A percentile compares a stretch with the other conserved stretches of the same genome.
phyloP scores from a whole-genome alignment of 208 protist species.

The Leishmania martiniquensis region DNA sequence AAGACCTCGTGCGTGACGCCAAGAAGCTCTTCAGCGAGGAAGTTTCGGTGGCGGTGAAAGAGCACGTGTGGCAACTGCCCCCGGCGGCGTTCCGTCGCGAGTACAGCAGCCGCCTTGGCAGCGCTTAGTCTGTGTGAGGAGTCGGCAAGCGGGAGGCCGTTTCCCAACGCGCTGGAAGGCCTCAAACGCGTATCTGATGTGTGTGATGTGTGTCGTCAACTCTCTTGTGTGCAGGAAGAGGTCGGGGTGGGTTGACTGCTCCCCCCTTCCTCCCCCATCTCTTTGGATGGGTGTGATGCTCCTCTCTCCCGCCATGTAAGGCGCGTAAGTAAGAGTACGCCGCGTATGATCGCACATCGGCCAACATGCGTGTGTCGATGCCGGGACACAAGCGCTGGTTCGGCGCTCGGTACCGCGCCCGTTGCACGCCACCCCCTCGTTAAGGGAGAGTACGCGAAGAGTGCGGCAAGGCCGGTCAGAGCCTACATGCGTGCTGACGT shows the following conservation, averaged over 20 bases:
- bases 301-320: constrained; percentile 4
- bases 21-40: constrained; percentile 87
- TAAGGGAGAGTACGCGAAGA: neutral
- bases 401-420: neutral
- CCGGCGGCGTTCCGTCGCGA: constrained; percentile 52
- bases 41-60: constrained; percentile 78
- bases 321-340: neutral
- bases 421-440: neutral
- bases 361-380: neutral
- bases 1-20: constrained; percentile 49
- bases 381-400: neutral
- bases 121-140: constrained; percentile 4
- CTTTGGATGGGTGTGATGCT: constrained; percentile 1
- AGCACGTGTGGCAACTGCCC: constrained; percentile 84
- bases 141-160: too few species aligned
- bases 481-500: neutral
- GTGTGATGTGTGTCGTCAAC: too few species aligned
- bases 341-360: neutral
- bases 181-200: neutral
- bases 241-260: neutral
- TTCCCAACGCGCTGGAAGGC: neutral
- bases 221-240: neutral
- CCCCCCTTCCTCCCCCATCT: constrained; percentile 3
- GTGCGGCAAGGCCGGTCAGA: neutral
- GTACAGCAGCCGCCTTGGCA: constrained; percentile 63